Conservation (phyloP, 116 monocot genomes). For the Dioscorea cayenensis region DNA sequence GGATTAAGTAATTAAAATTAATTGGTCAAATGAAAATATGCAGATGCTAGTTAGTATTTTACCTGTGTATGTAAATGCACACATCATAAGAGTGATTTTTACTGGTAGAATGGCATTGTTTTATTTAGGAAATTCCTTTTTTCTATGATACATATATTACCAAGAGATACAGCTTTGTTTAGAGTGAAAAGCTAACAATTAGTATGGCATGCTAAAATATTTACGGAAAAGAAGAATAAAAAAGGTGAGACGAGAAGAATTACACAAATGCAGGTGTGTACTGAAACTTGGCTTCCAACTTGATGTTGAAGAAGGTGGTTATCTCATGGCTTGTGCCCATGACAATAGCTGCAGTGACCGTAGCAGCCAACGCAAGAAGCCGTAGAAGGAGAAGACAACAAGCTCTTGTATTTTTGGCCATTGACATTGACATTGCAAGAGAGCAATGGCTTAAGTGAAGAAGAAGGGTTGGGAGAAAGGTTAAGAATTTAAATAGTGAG, state of each 20-base stretch:
- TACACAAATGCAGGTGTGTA: slow-evolving; percentile 64
- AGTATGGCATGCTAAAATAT: neutral
- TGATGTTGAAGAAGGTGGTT: slow-evolving; percentile 40
- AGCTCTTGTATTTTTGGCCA: slow-evolving; percentile 34
- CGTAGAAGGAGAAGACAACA: slow-evolving; percentile 31
- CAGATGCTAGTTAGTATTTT: too few relatives aligned
- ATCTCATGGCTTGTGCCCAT: slow-evolving; percentile 71
- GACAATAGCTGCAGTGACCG: slow-evolving; percentile 42
- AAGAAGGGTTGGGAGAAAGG: neutral
- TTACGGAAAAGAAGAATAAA: neutral
- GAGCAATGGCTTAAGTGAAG: neutral
- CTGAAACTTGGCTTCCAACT: slow-evolving; percentile 61
- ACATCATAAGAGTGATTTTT: too few relatives aligned
- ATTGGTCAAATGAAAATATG: too few relatives aligned
- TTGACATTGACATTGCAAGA: slow-evolving; percentile 5
- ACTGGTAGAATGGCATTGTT: neutral
- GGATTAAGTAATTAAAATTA: too few relatives aligned
- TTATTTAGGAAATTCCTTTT: too few relatives aligned
- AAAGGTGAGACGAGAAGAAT: neutral
- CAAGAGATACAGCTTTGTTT: too few relatives aligned
- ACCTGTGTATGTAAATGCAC: too few relatives aligned
- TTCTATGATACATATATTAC: too few relatives aligned
- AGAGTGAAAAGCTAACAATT: too few relatives aligned
- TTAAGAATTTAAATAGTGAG: neutral
- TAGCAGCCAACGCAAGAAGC: slow-evolving; percentile 42